phyloP scores from a whole-genome alignment of 441 rosid genomes.

The Raphanus hybrid region DNA sequence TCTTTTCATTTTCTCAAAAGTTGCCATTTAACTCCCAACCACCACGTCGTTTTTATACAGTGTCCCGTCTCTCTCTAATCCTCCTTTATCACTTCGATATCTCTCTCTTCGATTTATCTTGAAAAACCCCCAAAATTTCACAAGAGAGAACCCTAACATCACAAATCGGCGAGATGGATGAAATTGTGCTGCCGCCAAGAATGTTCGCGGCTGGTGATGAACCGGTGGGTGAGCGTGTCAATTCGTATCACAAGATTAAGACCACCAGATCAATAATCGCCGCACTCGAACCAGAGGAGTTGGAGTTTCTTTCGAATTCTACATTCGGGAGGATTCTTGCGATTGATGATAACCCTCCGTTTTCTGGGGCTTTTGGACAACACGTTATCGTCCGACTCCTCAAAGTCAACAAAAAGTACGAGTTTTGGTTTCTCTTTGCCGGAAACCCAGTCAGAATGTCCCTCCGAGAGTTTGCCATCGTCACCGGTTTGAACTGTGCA shows the following conservation, averaged over 20 bases:
- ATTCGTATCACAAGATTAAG: neutral
- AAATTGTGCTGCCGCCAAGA: conserved; percentile 34
- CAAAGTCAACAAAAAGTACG: neutral
- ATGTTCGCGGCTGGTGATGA: conserved; percentile 41
- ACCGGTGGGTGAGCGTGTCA: neutral
- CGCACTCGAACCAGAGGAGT: neutral
- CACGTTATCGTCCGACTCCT: neutral
- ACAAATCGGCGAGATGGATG: too few relatives aligned
- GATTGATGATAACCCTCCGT: neutral
- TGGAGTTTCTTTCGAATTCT: neutral
- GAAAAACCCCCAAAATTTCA: too few relatives aligned
- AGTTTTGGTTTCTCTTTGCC: neutral
- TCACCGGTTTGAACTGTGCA: neutral
- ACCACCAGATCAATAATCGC: neutral
- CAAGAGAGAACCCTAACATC: too few relatives aligned
- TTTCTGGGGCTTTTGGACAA: neutral
- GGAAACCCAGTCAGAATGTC: neutral
- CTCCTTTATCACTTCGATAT: too few relatives aligned
- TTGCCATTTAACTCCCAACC: too few relatives aligned
- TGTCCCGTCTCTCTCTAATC: too few relatives aligned
- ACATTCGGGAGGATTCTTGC: neutral
- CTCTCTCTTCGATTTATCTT: too few relatives aligned
- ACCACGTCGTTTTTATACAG: too few relatives aligned
- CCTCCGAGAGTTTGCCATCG: neutral
- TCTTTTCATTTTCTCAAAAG: too few relatives aligned